Percentiles rank a stretch among this genome's conserved stretches.
phyloP scores from a whole-genome alignment of 2,329 filamentous ascomycete genomes.

The Aspergillus fructus region DNA sequence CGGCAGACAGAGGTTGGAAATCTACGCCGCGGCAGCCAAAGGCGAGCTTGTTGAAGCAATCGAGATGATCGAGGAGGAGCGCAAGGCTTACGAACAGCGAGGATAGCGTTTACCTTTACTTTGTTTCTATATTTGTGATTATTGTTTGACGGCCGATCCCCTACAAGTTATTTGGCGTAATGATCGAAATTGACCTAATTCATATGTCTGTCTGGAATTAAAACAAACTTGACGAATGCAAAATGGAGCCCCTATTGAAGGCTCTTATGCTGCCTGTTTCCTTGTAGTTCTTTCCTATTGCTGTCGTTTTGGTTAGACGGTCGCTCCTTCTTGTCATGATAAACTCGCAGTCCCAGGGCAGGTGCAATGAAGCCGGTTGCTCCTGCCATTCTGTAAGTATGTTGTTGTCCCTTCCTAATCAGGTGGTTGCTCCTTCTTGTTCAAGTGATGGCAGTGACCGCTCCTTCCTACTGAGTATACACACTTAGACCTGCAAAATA shows the following conservation, averaged over 20 bases:
- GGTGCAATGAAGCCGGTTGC: not conserved
- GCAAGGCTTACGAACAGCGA: conserved; percentile 40
- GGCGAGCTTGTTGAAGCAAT: conserved; percentile 47
- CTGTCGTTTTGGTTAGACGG: too few relatives aligned
- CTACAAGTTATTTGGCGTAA: not conserved
- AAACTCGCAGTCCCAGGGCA: not conserved
- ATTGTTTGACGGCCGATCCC: not conserved
- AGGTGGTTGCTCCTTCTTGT: not conserved
- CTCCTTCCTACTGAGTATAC: too few relatives aligned
- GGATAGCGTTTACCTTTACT: not conserved
- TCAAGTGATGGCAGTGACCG: too few relatives aligned
- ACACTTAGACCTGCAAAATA: too few relatives aligned
- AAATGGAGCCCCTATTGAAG: not conserved
- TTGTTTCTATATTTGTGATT: not conserved
- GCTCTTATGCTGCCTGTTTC: not conserved
- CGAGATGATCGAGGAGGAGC: conserved; percentile 52
- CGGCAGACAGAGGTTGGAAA: conserved; percentile 38
- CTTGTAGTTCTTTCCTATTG: not conserved
- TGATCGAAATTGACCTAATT: not conserved
- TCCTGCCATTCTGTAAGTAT: not conserved
- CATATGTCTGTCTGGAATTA: not conserved
- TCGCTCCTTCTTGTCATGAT: not conserved
- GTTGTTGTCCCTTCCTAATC: not conserved
- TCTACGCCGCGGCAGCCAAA: conserved; percentile 47
- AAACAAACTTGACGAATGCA: not conserved